A percentile compares a stretch with the other conserved stretches of the same genome.
Evolutionary conservation across 352 stramenopile species (phyloP).

Genomic region (Pythium chondricola): DNA sequence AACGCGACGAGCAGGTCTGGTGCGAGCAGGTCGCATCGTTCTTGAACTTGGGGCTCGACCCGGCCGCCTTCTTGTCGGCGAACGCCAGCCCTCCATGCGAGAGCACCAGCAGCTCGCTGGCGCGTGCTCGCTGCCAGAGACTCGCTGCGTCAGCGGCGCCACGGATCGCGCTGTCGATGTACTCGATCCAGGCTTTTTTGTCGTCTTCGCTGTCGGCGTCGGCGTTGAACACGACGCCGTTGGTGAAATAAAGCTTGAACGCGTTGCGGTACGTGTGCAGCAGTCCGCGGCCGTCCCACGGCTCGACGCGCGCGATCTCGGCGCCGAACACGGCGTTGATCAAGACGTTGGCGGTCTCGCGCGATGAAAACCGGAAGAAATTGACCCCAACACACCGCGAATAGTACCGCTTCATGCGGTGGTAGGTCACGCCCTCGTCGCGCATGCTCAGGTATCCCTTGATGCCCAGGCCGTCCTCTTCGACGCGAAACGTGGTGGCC

Average conservation of each 20-base stretch:
- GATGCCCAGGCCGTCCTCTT: constrained; percentile 59
- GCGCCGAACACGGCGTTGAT: constrained; percentile 59
- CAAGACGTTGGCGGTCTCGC: constrained; percentile 48
- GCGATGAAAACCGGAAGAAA: constrained; percentile 67
- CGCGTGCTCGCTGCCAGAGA: constrained; percentile 50
- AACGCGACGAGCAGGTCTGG: constrained; percentile 53
- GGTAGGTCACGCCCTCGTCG: constrained; percentile 76
- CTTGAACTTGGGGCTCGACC: constrained; percentile 60
- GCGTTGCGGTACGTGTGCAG: constrained; percentile 79
- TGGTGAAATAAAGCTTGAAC: constrained; percentile 79
- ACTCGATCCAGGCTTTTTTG: constrained; percentile 71
- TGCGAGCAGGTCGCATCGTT: constrained; percentile 52
- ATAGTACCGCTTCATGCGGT: constrained; percentile 85
- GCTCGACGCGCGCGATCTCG: constrained; percentile 71
- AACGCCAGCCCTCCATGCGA: constrained; percentile 55
- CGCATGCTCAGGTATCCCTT: constrained; percentile 78
- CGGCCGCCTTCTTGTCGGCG: constrained; percentile 45
- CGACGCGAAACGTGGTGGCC: constrained; percentile 21
- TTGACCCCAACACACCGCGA: constrained; percentile 76
- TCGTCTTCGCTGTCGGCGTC: constrained; percentile 77
- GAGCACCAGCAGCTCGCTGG: constrained; percentile 35
- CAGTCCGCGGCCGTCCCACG: constrained; percentile 79
- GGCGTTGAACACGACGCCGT: constrained; percentile 68
- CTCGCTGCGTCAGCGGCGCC: constrained; percentile 27
- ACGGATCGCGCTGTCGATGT: constrained; percentile 59